Evolutionary conservation across 164 flowering plant species (phyloP), one percentile per base, ranked within the genome.

Genomic region (Amborella trichopoda): DNA sequence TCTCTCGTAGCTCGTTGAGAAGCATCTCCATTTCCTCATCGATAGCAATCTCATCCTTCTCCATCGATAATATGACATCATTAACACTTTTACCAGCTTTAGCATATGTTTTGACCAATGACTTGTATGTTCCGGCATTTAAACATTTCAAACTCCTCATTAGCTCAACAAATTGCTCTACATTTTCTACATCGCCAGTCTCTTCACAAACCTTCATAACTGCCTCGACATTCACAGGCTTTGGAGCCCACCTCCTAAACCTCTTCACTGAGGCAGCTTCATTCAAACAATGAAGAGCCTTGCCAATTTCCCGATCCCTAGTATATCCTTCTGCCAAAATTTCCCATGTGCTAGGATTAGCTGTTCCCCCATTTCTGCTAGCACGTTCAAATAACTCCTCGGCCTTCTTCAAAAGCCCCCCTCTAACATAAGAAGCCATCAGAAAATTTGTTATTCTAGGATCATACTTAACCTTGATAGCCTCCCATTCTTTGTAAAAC

Each of bases 291-390:
- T 73, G 60, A 45, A 83, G 47, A 13, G 93, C 94, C 55, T 81
- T 83, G 4, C 67, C 27, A 32, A 78, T 61, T 40, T 65, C 74
- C 59, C 45, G 54, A 47, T 68, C 67, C 52, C 28, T 42, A 21
- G 69, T 62, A 61, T 77, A 75, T 12, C 82, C 74, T 50, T 83
- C 80, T 27, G 76, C 81, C 27, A 83, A 70, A 37, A 76, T 63
- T 57, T 83, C 93, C 93, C 96, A 91, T 28, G 93, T 61, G 46
- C 44, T 57, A 16, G 89, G 44, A 46, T 69, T 83, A 17, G 84
- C 85, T 49, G 68, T 77, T 49, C 89, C 86, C 39, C 97, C 95
- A 11, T 28, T 60, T 56, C 80, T 76, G 48, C 41, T 32, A 59
- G 83, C 70, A 24, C 66, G 65, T 23, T 74, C 72, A 41, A 83